Evolutionary conservation across 805 yeast genomes (phyloP).

Genomic region (Nakazawaea siamensis): DNA sequence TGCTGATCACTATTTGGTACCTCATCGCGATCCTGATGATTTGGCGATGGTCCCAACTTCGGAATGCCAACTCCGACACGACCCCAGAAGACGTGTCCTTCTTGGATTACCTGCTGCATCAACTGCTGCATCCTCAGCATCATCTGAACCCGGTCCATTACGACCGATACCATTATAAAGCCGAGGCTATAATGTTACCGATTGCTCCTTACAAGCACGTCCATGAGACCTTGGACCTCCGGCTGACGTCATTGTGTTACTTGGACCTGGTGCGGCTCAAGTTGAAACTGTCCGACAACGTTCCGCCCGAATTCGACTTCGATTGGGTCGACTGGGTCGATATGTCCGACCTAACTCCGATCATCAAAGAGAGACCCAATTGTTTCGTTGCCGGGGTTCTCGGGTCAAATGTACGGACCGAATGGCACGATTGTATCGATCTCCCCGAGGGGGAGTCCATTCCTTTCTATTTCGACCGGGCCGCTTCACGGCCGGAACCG

Average conservation of each 20-base stretch:
- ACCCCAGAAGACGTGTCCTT: no score
- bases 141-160: no score
- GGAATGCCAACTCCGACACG: not conserved
- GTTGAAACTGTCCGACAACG: constrained; percentile 17
- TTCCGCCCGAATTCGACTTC: constrained; percentile 30
- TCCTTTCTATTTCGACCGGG: constrained; percentile 17
- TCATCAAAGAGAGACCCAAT: constrained; percentile 29
- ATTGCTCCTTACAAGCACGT: constrained; percentile 29
- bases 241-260: constrained; percentile 25
- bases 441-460: constrained; percentile 12
- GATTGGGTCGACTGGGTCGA: constrained; percentile 54
- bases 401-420: constrained; percentile 29
- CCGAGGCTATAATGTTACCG: constrained; percentile 25
- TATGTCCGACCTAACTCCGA: constrained; percentile 30
- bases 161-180: constrained; percentile 21
- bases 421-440: constrained; percentile 33
- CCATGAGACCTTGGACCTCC: constrained; percentile 23
- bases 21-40: constrained; percentile 2
- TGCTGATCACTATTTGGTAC: constrained; percentile 1
- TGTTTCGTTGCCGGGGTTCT: constrained; percentile 37
- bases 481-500: constrained; percentile 24
- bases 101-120: no score
- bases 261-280: constrained; percentile 24
- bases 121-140: no score
- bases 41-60: not conserved